Percentiles rank a stretch among this genome's conserved stretches.
Evolutionary conservation across 202 grass and related monocot genomes (phyloP).

Genomic region (Zizania palustris): DNA sequence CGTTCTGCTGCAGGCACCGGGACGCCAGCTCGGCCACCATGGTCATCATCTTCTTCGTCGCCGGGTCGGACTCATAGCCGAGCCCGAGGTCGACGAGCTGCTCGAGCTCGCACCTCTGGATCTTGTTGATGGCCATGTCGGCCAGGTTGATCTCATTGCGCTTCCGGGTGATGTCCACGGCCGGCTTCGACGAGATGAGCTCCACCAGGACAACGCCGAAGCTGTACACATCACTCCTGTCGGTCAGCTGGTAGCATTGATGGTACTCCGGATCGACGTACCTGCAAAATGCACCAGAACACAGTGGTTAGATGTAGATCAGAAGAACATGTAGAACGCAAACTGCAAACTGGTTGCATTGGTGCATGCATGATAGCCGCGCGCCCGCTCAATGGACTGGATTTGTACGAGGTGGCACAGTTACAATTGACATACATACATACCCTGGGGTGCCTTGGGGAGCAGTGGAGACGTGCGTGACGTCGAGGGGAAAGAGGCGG

Average conservation of each 20-base stretch:
- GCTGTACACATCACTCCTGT: conserved; percentile 91
- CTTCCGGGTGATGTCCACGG: conserved; percentile 69
- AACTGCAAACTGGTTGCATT: no score
- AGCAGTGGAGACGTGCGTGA: conserved; percentile 81
- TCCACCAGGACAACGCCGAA: conserved; percentile 85
- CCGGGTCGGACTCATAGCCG: conserved; percentile 57
- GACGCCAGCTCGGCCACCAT: conserved; percentile 85
- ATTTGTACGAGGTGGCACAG: no score
- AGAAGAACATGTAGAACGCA: no score
- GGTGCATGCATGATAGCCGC: no score
- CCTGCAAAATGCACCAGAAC: conserved; percentile 21
- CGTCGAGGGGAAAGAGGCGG: conserved; percentile 74
- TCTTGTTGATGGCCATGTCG: conserved; percentile 76
- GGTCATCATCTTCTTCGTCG: conserved; percentile 76
- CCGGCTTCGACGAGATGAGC: conserved; percentile 85
- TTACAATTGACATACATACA: conserved; percentile 53
- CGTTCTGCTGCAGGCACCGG: conserved; percentile 81
- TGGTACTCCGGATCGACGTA: conserved; percentile 87
- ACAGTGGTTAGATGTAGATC: neutral
- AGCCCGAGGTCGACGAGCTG: conserved; percentile 65
- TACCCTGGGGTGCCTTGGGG: conserved; percentile 94
- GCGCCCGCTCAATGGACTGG: no score
- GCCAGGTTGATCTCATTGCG: conserved; percentile 81
- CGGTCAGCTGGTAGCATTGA: conserved; percentile 86
- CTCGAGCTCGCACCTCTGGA: conserved; percentile 73